Conservation (phyloP, 345 rosid genomes). For the Arabis alpina region DNA sequence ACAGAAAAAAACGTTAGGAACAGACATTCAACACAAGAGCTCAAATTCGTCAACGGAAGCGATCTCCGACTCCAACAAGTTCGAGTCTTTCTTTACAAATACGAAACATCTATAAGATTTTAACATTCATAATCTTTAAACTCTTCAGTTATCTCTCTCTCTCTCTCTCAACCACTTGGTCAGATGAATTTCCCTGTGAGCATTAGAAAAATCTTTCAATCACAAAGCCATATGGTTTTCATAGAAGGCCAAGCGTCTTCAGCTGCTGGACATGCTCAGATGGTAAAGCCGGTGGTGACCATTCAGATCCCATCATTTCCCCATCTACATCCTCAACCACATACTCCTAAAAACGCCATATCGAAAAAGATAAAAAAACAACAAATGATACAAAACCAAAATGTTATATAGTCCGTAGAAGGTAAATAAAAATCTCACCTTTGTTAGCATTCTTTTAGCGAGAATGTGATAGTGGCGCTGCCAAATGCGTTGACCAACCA, state of each 20-base stretch:
- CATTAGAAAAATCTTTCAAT: conserved; percentile 20
- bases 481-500: conserved; percentile 99
- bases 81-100: conserved; percentile 35
- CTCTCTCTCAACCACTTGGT: conserved; percentile 20
- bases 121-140: conserved; percentile 24
- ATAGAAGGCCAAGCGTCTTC: conserved; percentile 86
- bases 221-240: conserved; percentile 36
- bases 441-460: conserved; percentile 96
- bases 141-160: conserved; percentile 24
- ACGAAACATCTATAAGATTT: conserved; percentile 14
- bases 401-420: neutral
- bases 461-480: conserved; percentile 99
- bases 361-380: neutral
- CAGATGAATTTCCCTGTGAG: conserved; percentile 6
- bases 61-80: conserved; percentile 32
- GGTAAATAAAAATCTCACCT: conserved; percentile 55
- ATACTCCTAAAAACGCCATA: conserved; percentile 65
- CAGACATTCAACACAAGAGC: conserved; percentile 33
- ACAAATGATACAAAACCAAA: neutral
- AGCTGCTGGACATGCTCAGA: conserved; percentile 91
- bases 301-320: conserved; percentile 79
- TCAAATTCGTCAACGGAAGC: conserved; percentile 17
- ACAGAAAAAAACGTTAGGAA: conserved; percentile 7
- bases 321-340: conserved; percentile 99
- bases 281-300: conserved; percentile 91